These are phyloP conservation scores for Linum tenue DNA, from an alignment of 345 rosid genomes.

Conservation along the genomic window DNA sequence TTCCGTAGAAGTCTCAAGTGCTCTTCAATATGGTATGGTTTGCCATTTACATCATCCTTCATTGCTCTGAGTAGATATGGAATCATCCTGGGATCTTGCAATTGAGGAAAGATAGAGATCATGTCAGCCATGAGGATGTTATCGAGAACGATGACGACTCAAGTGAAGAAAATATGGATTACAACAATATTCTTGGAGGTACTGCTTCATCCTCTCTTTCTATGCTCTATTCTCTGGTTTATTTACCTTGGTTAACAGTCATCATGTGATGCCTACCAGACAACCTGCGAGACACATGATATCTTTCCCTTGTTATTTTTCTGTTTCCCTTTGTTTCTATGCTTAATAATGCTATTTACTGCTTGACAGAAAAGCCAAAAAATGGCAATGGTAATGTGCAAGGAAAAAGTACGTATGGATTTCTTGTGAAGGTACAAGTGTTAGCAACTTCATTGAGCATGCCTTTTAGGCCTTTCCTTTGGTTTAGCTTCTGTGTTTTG, in stretches of 20 bases:
- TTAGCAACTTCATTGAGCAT: not conserved
- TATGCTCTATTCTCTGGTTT: not conserved
- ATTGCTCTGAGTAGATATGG: slow-evolving; percentile 61
- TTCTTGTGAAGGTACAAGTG: slow-evolving; percentile 54
- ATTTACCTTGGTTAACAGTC: not conserved
- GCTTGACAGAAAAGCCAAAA: slow-evolving; percentile 50
- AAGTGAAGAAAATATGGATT: slow-evolving; percentile 87
- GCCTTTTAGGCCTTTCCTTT: no score
- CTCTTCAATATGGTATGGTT: not conserved
- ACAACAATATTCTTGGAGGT: slow-evolving; percentile 70
- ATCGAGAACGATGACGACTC: slow-evolving; percentile 85
- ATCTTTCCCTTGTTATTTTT: not conserved
- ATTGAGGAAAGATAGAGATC: slow-evolving; percentile 67
- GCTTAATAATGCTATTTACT: not conserved
- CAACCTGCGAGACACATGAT: not conserved
- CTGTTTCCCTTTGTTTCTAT: not conserved
- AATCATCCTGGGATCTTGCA: slow-evolving; percentile 99
- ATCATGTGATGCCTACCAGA: not conserved
- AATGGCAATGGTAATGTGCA: slow-evolving; percentile 37
- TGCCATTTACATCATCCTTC: not conserved
- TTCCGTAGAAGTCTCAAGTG: not conserved
- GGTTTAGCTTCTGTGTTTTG: no score
- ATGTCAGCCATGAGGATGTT: slow-evolving; percentile 52
- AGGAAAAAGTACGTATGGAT: slow-evolving; percentile 48
- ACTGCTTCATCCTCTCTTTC: slow-evolving; percentile 8